Evolutionary conservation across 805 yeast genomes (phyloP).

Genomic region (Sugiyamaella boreocaroliniensis): DNA sequence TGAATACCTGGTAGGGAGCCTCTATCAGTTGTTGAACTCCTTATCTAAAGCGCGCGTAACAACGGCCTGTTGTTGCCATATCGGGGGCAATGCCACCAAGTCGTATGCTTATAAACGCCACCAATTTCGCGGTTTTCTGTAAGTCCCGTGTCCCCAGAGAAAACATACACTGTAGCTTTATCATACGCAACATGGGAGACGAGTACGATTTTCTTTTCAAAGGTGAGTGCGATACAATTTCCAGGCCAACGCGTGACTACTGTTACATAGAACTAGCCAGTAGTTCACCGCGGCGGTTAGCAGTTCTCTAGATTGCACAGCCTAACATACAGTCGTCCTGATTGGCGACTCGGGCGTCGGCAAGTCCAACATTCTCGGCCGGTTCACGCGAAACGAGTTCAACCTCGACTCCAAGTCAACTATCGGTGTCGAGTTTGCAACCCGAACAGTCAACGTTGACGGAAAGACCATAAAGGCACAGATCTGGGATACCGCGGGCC

Average conservation of each 20-base stretch:
- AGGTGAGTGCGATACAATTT: constrained; percentile 23
- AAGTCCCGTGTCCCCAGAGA: not conserved
- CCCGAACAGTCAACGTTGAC: constrained; percentile 88
- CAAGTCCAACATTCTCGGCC: constrained; percentile 83
- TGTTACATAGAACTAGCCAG: not conserved
- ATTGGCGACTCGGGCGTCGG: constrained; percentile 98
- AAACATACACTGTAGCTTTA: not conserved
- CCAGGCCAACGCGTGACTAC: too few species aligned
- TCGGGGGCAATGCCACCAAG: not conserved
- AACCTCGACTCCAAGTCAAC: constrained; percentile 91
- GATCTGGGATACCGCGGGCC: constrained; percentile 99
- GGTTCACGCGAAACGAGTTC: constrained; percentile 94
- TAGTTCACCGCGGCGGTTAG: not conserved
- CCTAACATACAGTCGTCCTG: constrained; percentile 57
- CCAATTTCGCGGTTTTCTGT: not conserved
- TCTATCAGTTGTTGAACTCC: too few species aligned
- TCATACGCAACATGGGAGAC: constrained; percentile 40
- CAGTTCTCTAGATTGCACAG: not conserved
- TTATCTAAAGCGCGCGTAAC: too few species aligned
- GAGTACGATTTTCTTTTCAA: constrained; percentile 92
- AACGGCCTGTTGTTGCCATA: not conserved
- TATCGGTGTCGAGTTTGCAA: constrained; percentile 97
- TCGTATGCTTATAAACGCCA: not conserved
- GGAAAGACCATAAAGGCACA: constrained; percentile 95
- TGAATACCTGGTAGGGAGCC: too few species aligned